A percentile compares a stretch with the other conserved stretches of the same genome.
Evolutionary conservation across 208 protist species (phyloP).

Genomic region (Borovskyia barvae): DNA sequence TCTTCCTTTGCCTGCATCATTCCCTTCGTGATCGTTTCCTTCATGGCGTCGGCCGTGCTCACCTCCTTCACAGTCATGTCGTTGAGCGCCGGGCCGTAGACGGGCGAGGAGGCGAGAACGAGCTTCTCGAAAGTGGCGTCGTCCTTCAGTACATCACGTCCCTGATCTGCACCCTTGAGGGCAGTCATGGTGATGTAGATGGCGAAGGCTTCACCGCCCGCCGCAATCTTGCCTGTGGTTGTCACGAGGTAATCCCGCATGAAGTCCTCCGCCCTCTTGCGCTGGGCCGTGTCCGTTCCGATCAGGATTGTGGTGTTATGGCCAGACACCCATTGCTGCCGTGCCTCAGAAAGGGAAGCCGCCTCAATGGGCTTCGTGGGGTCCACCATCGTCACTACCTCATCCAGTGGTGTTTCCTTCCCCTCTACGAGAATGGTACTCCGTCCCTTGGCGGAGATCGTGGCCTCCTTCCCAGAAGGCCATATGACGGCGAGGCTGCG

Average conservation of each 20-base stretch:
- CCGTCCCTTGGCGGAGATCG: constrained; percentile 42
- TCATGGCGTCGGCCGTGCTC: constrained; percentile 27
- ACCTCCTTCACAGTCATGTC: constrained; percentile 43
- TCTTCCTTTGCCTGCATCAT: constrained; percentile 34
- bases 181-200: constrained; percentile 57
- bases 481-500: constrained; percentile 30
- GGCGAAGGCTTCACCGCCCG: constrained; percentile 40
- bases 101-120: constrained; percentile 51
- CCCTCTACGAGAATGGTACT: constrained; percentile 29
- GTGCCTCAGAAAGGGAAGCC: constrained; percentile 38
- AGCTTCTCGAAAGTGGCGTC: constrained; percentile 42
- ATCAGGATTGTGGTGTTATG: constrained; percentile 62
- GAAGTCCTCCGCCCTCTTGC: constrained; percentile 29
- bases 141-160: constrained; percentile 63
- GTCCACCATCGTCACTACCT: constrained; percentile 42
- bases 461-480: constrained; percentile 34
- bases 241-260: constrained; percentile 44
- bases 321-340: constrained; percentile 54
- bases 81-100: constrained; percentile 65
- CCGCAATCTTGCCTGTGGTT: constrained; percentile 42
- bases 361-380: constrained; percentile 35
- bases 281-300: constrained; percentile 29
- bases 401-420: constrained; percentile 50
- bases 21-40: constrained; percentile 31
- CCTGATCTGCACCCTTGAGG: constrained; percentile 45